phyloP scores from a whole-genome alignment of 176 grass and related monocot genomes.

The Triticum dicoccoides region DNA sequence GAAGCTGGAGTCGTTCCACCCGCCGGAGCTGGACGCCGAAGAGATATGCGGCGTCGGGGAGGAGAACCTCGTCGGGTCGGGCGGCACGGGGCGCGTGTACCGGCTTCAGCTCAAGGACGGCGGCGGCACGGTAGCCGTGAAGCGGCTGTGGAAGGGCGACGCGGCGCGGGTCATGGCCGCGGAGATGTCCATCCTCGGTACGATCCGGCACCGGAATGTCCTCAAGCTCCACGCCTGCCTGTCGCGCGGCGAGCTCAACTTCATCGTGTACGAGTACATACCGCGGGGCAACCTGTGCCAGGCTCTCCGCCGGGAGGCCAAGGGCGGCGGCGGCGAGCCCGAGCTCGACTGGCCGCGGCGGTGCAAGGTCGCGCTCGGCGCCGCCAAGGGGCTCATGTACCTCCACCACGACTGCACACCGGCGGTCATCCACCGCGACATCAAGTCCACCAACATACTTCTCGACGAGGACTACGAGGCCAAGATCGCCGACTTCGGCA shows the following conservation, averaged over 20 bases:
- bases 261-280: slow-evolving; percentile 93
- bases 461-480: slow-evolving; percentile 71
- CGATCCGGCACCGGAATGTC: slow-evolving; percentile 75
- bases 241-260: slow-evolving; percentile 65
- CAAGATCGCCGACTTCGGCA: slow-evolving; percentile 89
- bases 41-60: slow-evolving; percentile 66
- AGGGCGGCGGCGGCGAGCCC: not conserved
- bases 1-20: slow-evolving; percentile 91
- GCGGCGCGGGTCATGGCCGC: slow-evolving; percentile 59
- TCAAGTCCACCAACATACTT: slow-evolving; percentile 86
- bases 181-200: slow-evolving; percentile 72
- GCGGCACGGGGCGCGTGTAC: slow-evolving; percentile 79
- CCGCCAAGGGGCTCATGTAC: slow-evolving; percentile 84
- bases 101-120: slow-evolving; percentile 54
- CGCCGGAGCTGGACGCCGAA: slow-evolving; percentile 62
- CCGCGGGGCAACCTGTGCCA: slow-evolving; percentile 77
- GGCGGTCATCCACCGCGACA: slow-evolving; percentile 80
- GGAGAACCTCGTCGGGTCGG: slow-evolving; percentile 67
- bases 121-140: slow-evolving; percentile 63
- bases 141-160: slow-evolving; percentile 66
- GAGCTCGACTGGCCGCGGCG: slow-evolving; percentile 67
- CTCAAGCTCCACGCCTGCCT: slow-evolving; percentile 94
- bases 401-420: slow-evolving; percentile 89
- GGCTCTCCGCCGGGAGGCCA: slow-evolving; percentile 51
- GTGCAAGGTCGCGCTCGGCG: slow-evolving; percentile 60